Evolutionary conservation across 768 basidiomycete species (phyloP).

Genomic region (Mycena indigotica): DNA sequence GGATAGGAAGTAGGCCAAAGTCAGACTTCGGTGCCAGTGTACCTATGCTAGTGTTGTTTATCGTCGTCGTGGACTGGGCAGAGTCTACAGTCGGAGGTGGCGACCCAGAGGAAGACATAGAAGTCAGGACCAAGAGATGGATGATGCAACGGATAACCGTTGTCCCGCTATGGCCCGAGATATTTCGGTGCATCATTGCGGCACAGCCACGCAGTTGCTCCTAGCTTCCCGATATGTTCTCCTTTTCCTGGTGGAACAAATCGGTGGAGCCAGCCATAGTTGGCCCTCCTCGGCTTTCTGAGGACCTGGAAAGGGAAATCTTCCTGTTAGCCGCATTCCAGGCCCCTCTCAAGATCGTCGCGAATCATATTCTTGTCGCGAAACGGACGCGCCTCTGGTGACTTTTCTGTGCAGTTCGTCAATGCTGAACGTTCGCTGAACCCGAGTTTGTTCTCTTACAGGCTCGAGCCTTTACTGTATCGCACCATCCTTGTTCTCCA

Average conservation of each 20-base stretch:
- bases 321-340: background rate
- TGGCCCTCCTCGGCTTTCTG: background rate
- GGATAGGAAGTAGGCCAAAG: constrained; percentile 68
- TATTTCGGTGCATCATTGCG: no score
- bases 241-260: background rate
- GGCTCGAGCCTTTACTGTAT: background rate
- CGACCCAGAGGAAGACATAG: background rate
- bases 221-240: background rate
- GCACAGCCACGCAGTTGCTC: background rate
- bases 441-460: no score
- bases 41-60: no score
- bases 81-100: background rate
- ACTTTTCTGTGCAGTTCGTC: background rate
- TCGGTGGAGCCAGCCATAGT: background rate
- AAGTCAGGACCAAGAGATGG: background rate
- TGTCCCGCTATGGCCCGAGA: no score
- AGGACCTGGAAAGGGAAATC: background rate
- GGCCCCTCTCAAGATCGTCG: background rate
- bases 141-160: background rate
- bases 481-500: background rate
- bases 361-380: background rate
- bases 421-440: no score
- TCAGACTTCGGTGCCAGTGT: constrained; percentile 33
- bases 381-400: background rate
- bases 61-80: background rate